phyloP scores from a whole-genome alignment of 192 early-diverging fungal genomes.

The Geranomyces variabilis region DNA sequence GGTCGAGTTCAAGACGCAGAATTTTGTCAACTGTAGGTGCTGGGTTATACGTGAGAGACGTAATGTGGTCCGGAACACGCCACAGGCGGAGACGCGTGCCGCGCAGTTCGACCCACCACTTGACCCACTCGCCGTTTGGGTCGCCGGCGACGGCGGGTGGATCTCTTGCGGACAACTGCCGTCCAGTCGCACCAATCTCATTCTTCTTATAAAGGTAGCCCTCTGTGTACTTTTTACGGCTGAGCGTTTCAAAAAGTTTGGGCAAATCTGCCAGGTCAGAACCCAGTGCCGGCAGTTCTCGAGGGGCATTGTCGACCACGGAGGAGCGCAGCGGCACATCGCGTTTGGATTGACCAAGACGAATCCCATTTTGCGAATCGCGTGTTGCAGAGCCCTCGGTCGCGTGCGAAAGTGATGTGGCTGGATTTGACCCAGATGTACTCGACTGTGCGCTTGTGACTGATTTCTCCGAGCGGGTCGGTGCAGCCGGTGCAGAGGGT shows the following conservation, averaged over 20 bases:
- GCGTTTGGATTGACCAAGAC: neutral
- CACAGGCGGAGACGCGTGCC: constrained; percentile 48
- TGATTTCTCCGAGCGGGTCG: no score
- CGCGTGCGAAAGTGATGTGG: no score
- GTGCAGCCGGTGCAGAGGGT: no score
- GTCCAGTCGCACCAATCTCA: constrained; percentile 30
- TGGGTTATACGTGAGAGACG: constrained; percentile 27
- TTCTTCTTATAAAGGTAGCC: constrained; percentile 55
- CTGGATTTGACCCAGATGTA: no score
- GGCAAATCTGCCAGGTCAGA: neutral
- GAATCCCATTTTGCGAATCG: neutral
- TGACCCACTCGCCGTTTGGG: constrained; percentile 37
- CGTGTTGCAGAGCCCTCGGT: neutral
- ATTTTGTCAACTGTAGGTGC: constrained; percentile 31
- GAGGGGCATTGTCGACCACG: neutral
- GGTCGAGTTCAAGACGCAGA: constrained; percentile 44
- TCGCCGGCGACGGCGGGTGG: constrained; percentile 10
- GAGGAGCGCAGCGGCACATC: neutral
- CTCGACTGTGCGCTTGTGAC: no score
- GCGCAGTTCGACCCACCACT: constrained; percentile 52
- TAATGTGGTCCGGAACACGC: constrained; percentile 48
- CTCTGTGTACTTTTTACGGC: constrained; percentile 40
- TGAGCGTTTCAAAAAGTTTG: neutral
- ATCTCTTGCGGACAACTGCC: constrained; percentile 20
- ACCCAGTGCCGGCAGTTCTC: neutral